A percentile compares a stretch with the other conserved stretches of the same genome.
Conservation (phyloP, 805 yeast species). For the Scheffersomyces amazonensis region DNA sequence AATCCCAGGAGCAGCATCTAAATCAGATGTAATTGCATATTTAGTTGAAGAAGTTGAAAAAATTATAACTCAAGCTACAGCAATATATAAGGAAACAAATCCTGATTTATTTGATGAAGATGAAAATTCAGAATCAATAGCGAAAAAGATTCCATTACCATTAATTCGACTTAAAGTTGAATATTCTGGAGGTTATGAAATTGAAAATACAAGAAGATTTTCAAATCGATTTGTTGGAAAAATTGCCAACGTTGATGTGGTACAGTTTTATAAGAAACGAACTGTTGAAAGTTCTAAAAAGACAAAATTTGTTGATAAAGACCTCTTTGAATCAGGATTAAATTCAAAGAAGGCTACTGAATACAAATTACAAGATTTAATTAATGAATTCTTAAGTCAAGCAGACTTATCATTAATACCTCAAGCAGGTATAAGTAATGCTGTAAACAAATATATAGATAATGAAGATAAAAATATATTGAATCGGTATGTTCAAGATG, state of each 20-base stretch:
- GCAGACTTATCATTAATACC: conserved; percentile 69
- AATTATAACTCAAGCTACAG: conserved; percentile 58
- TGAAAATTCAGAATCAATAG: conserved; percentile 3
- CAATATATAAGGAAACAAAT: conserved; percentile 41
- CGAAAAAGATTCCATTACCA: conserved; percentile 60
- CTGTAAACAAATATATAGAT: conserved; percentile 68
- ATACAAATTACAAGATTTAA: conserved; percentile 57
- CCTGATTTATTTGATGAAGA: conserved; percentile 24
- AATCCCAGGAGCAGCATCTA: conserved; percentile 58
- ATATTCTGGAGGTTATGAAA: conserved; percentile 85
- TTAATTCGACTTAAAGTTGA: conserved; percentile 81
- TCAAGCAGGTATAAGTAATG: conserved; percentile 69
- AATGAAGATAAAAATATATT: conserved; percentile 79
- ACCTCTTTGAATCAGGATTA: conserved; percentile 11
- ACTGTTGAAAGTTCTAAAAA: conserved; percentile 12
- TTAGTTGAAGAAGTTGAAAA: conserved; percentile 62
- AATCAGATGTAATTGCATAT: conserved; percentile 57
- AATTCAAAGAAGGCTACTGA: conserved; percentile 17
- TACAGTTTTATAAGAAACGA: conserved; percentile 61
- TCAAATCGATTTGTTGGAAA: conserved; percentile 86
- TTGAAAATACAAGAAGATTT: conserved; percentile 86
- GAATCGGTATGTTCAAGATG: conserved; percentile 57
- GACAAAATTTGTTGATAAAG: conserved; percentile 12
- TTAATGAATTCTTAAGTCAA: conserved; percentile 59
- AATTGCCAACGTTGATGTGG: conserved; percentile 89